Evolutionary conservation across 129 eudicot genomes (phyloP).

Genomic region (Solidago caesia): DNA sequence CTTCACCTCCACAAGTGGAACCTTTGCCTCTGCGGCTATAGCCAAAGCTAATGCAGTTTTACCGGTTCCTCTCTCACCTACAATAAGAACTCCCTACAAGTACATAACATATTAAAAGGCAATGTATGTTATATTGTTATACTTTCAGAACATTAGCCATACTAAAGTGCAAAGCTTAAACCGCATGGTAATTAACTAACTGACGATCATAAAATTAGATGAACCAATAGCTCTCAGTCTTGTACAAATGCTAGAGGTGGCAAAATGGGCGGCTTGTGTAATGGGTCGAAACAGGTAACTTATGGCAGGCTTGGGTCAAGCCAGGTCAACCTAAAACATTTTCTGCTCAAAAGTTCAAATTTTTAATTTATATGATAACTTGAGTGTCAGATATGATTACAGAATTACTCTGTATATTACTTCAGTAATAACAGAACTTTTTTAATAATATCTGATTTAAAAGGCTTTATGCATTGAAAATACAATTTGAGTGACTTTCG

Average conservation of each 20-base stretch:
- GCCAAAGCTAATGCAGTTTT: constrained; percentile 92
- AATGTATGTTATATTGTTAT: background rate
- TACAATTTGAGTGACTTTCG: too few species aligned
- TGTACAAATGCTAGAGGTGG: background rate
- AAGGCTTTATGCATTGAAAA: too few species aligned
- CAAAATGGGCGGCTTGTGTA: background rate
- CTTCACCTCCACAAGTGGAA: constrained; percentile 81
- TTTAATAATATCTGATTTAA: too few species aligned
- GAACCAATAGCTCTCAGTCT: constrained; percentile 5
- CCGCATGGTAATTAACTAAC: constrained; percentile 10
- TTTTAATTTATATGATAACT: too few species aligned
- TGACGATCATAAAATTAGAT: background rate
- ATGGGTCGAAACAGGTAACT: background rate
- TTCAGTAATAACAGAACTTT: too few species aligned
- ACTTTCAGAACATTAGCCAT: constrained; percentile 10
- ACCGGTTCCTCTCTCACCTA: constrained; percentile 93
- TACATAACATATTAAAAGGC: constrained; percentile 15
- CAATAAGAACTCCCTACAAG: constrained; percentile 88
- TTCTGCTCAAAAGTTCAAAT: too few species aligned
- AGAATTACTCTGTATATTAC: too few species aligned
- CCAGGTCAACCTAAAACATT: too few species aligned
- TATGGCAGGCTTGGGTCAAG: too few species aligned
- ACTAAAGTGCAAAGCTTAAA: constrained; percentile 19
- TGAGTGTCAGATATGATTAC: too few species aligned
- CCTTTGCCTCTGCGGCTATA: constrained; percentile 94